phyloP scores from a whole-genome alignment of 495 filamentous ascomycete genomes.

The Lophiostoma macrostomum region DNA sequence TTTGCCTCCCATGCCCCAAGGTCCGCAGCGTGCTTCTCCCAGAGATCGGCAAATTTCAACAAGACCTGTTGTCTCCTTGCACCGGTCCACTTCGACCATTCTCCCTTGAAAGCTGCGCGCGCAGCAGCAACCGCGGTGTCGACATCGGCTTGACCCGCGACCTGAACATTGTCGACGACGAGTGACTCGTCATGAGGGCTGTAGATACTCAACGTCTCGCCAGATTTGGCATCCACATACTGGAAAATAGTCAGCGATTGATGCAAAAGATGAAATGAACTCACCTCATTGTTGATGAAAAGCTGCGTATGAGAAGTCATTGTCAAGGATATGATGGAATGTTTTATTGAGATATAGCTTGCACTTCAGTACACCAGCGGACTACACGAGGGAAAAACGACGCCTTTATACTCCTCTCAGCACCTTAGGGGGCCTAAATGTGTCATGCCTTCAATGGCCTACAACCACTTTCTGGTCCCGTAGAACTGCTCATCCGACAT shows the following conservation, averaged over 20 bases:
- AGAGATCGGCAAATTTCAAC: constrained; percentile 33
- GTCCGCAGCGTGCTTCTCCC: constrained; percentile 22
- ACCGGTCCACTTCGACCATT: constrained; percentile 23
- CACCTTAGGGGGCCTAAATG: too few species aligned
- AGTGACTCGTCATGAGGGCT: constrained; percentile 30
- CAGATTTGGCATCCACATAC: constrained; percentile 33
- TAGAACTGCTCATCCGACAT: too few species aligned
- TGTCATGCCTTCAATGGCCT: too few species aligned
- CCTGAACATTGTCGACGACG: constrained; percentile 28
- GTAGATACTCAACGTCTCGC: constrained; percentile 28
- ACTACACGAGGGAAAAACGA: too few species aligned
- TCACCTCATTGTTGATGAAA: constrained; percentile 41
- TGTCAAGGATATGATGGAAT: too few species aligned
- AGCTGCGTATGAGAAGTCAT: constrained; percentile 30
- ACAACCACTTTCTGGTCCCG: too few species aligned
- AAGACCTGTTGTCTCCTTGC: constrained; percentile 16
- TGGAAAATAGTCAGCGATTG: constrained; percentile 6
- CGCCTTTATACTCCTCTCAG: too few species aligned
- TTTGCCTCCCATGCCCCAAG: constrained; percentile 25
- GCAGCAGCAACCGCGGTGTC: constrained; percentile 34
- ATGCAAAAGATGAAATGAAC: neutral
- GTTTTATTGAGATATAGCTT: too few species aligned
- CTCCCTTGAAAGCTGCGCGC: constrained; percentile 28
- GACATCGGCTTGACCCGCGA: constrained; percentile 32
- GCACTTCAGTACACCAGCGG: too few species aligned